Conservation (phyloP, 2,329 filamentous ascomycete genomes). For the Graphilbum fragrans region DNA sequence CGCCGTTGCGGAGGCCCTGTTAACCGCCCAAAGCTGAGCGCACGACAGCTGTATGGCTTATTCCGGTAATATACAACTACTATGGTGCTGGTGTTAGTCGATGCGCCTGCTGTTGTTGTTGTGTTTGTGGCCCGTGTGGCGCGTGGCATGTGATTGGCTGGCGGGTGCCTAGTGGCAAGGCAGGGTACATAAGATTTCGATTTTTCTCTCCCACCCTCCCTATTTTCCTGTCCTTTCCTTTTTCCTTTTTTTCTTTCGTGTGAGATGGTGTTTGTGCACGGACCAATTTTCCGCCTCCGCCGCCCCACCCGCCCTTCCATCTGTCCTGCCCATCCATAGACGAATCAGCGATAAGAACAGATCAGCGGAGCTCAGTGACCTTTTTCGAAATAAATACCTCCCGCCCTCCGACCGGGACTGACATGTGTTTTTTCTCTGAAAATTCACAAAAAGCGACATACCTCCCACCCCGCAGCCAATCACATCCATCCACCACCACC, state of each 20-base stretch:
- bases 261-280: conserved; percentile 5
- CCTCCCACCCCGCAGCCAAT: conserved; percentile 10
- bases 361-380: conserved; percentile 12
- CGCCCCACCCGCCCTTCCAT: conserved; percentile 1
- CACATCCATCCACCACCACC: conserved; percentile 2
- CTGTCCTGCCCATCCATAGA: conserved; percentile 12
- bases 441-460: conserved; percentile 13
- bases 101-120: not conserved
- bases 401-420: conserved; percentile 20
- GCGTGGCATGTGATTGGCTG: conserved; percentile 8
- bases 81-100: too few species aligned
- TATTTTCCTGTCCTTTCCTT: conserved; percentile 4
- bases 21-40: too few species aligned
- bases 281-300: conserved; percentile 3
- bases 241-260: conserved; percentile 2
- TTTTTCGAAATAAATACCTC: conserved; percentile 23
- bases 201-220: conserved; percentile 3
- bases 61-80: too few species aligned
- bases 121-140: conserved; percentile 3
- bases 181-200: conserved; percentile 9
- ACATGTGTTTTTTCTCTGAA: conserved; percentile 19
- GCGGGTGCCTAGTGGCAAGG: not conserved
- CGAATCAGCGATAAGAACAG: conserved; percentile 17
- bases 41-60: too few species aligned
- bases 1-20: too few species aligned